phyloP scores from a whole-genome alignment of 257 asterid genomes.

The Henckelia pumila region DNA sequence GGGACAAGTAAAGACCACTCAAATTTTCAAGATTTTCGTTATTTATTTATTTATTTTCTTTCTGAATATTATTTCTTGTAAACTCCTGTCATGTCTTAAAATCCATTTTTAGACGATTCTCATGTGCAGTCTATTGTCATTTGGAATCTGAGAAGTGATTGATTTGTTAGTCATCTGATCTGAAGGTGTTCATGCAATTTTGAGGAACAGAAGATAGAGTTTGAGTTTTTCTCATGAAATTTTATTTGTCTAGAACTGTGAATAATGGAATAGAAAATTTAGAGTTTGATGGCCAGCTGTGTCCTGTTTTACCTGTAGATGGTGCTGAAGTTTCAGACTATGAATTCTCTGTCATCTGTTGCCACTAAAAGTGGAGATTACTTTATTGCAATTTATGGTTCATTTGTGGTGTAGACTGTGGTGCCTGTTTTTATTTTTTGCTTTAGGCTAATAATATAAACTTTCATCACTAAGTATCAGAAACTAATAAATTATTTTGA shows the following conservation, averaged over 20 bases:
- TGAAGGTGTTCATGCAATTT: neutral
- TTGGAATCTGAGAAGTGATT: neutral
- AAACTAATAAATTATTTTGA: conserved; percentile 19
- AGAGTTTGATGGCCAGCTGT: neutral
- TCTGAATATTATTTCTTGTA: neutral
- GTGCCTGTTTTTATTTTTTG: neutral
- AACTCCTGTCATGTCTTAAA: neutral
- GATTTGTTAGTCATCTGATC: neutral
- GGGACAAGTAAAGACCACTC: conserved; percentile 56
- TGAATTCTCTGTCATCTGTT: neutral
- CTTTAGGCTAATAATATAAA: neutral
- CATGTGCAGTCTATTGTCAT: neutral
- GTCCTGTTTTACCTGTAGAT: neutral
- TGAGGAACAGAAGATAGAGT: neutral
- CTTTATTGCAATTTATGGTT: neutral
- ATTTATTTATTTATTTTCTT: neutral
- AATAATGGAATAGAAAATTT: neutral
- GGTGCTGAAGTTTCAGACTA: neutral
- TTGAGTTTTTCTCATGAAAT: neutral
- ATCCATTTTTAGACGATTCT: neutral
- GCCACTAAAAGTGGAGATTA: conserved; percentile 2
- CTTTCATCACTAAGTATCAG: conserved; percentile 9
- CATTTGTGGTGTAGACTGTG: neutral
- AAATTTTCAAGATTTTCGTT: conserved; percentile 4
- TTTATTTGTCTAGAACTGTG: neutral